These are phyloP conservation scores for Lactarius hengduanensis DNA, from an alignment of 768 basidiomycete species.

Conservation along the genomic window DNA sequence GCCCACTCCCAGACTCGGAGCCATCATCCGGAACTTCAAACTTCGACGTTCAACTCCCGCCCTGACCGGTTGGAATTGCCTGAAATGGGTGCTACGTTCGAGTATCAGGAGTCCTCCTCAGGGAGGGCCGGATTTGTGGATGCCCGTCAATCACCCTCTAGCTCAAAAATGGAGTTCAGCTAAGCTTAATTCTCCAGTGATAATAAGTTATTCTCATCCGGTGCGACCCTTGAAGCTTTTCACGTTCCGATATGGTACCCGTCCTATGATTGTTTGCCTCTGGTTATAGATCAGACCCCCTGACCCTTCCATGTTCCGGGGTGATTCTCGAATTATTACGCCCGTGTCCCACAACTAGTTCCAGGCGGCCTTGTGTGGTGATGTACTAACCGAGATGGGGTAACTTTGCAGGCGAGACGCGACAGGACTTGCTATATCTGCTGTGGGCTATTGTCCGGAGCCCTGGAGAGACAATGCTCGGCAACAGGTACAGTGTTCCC, in stretches of 20 bases:
- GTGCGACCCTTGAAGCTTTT: neutral
- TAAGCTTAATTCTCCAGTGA: slow-evolving; percentile 4
- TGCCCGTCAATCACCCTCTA: slow-evolving; percentile 1
- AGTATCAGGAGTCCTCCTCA: slow-evolving; percentile 6
- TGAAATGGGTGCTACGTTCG: slow-evolving; percentile 4
- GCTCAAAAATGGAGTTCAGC: neutral
- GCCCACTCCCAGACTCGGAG: slow-evolving; percentile 1
- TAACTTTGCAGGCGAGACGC: neutral
- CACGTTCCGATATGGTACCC: neutral
- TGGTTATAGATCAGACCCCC: neutral
- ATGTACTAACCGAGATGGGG: slow-evolving; percentile 2
- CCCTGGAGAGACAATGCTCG: neutral
- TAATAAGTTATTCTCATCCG: slow-evolving; percentile 8
- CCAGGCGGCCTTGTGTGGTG: neutral
- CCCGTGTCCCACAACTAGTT: neutral
- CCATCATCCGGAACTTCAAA: slow-evolving; percentile 1
- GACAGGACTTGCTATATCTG: slow-evolving; percentile 1
- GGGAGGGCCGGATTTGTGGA: neutral
- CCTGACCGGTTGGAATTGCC: neutral
- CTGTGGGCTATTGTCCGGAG: slow-evolving; percentile 13
- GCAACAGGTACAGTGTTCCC: neutral
- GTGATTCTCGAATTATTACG: slow-evolving; percentile 3
- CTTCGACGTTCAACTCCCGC: neutral
- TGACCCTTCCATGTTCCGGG: slow-evolving; percentile 8
- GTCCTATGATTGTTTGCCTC: slow-evolving; percentile 1